Conservation (phyloP, 2,329 filamentous ascomycete species). For the Trichoderma arundinaceum region DNA sequence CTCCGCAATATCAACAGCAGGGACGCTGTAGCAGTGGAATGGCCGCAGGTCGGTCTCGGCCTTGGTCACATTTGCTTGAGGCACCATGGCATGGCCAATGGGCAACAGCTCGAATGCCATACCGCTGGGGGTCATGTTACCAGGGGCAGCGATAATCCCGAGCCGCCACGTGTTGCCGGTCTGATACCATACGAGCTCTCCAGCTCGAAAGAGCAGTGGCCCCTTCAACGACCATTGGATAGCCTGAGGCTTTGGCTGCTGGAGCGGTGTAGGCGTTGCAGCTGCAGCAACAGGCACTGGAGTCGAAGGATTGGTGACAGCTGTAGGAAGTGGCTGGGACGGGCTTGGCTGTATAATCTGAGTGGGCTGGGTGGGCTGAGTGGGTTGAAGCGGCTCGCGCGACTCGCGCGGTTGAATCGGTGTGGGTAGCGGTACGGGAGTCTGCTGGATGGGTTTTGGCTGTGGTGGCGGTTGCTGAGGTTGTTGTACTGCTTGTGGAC, state of each 20-base stretch:
- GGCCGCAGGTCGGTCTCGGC: conserved; percentile 52
- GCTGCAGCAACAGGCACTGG: conserved; percentile 3
- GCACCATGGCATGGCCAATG: conserved; percentile 48
- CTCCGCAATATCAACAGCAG: conserved; percentile 48
- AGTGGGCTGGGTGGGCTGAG: neutral
- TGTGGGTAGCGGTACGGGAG: conserved; percentile 31
- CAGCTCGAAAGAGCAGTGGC: conserved; percentile 51
- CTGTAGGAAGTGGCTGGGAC: conserved; percentile 30
- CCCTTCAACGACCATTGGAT: conserved; percentile 44
- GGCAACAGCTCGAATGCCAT: conserved; percentile 49
- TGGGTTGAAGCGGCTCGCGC: conserved; percentile 36
- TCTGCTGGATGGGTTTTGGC: conserved; percentile 12
- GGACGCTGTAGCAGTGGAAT: conserved; percentile 59
- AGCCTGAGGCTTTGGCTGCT: conserved; percentile 27
- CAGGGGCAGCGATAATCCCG: conserved; percentile 49
- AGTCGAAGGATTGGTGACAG: conserved; percentile 27
- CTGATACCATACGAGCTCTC: conserved; percentile 59
- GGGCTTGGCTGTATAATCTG: conserved; percentile 13
- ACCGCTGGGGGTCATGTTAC: conserved; percentile 44
- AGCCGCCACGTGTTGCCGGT: conserved; percentile 56
- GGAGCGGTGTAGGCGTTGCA: conserved; percentile 8
- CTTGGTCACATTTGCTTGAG: conserved; percentile 49
- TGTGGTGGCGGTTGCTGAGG: conserved; percentile 29
- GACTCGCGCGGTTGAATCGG: conserved; percentile 32
- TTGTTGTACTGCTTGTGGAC: conserved; percentile 33